Evolutionary conservation across 306 rosid species (phyloP), one percentile per base, ranked within the genome.

Genomic region (Cucumis hystrix): DNA sequence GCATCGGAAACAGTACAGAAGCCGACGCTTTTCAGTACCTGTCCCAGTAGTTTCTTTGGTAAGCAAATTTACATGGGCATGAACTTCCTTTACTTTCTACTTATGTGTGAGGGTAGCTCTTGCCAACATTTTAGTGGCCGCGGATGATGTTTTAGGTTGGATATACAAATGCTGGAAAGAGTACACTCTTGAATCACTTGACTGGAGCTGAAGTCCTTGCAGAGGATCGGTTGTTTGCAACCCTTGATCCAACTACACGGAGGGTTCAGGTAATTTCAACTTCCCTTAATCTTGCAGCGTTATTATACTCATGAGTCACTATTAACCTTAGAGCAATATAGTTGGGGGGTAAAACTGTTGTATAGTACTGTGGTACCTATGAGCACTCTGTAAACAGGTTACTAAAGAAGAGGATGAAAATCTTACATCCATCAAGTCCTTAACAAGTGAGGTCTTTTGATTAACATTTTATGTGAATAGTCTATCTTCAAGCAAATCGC

Each of bases 141-240:
- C 43, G 45, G 64, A 77, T 55, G 64, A 85, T 60, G 78, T 77
- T 83, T 49, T 77, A 95, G 99, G 99, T 92, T 80, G 99, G 99
- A 35, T 95, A 95, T 86, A 95, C 99, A 47, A 95, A 95, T 87
- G 97, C 99, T 79, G 97, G 99, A 61, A 95, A 95, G 91, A 95
- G 99, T 77, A 95, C 99, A 12, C 96, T 95, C 79, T 81, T 92
- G 72, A 95, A 95, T 85, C 99, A 76, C 58, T 88, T 92, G 84
- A 92, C 98, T 56, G 99, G 98, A 83, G 97, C 97, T 75, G 87
- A 86, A 83, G 99, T 92, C 82, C 91, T 92, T 82, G 93, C 98
- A 0, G 99, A 95, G 93, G 97, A 95, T 85, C 87, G 85, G 82
- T 84, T 90, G 83, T 95, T 95, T 87, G 99, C 99, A 72, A 95